Percentiles rank a stretch among this genome's conserved stretches.
These are phyloP conservation scores for Tephrocybe rancida DNA, from an alignment of 768 basidiomycete species.

Conservation along the genomic window DNA sequence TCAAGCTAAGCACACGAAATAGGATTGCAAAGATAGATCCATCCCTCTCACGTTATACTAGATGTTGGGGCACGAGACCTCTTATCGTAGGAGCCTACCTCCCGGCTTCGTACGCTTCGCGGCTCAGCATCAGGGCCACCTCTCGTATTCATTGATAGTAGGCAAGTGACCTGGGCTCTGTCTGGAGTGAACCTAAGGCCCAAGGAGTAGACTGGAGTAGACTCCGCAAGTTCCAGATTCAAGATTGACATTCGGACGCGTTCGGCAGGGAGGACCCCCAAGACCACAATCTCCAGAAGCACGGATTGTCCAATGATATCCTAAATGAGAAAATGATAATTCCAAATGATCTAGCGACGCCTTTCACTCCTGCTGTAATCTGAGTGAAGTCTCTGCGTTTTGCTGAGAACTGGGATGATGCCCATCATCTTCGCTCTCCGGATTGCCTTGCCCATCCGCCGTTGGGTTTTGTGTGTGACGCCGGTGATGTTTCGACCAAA, in stretches of 20 bases:
- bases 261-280: conserved; percentile 15
- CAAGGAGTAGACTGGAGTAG: not conserved
- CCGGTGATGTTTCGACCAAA: conserved; percentile 65
- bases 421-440: conserved; percentile 93
- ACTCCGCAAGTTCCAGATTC: conserved; percentile 4
- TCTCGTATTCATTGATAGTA: conserved; percentile 3
- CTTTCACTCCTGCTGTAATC: not conserved
- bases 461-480: conserved; percentile 79
- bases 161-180: conserved; percentile 15
- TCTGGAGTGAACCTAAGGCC: not conserved
- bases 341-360: no score
- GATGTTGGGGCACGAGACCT: conserved; percentile 12
- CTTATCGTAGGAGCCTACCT: no score
- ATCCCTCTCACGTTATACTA: conserved; percentile 5
- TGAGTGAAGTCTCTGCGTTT: not conserved
- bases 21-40: conserved; percentile 4
- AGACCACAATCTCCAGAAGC: not conserved
- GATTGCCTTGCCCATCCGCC: conserved; percentile 81
- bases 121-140: not conserved
- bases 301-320: no score
- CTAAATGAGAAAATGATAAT: no score
- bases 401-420: conserved; percentile 63
- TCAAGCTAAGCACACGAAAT: no score
- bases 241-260: conserved; percentile 8
- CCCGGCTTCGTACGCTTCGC: conserved; percentile 1